Conservation (phyloP, 305 asterid genomes). For the Solanum aculeatissimum region DNA sequence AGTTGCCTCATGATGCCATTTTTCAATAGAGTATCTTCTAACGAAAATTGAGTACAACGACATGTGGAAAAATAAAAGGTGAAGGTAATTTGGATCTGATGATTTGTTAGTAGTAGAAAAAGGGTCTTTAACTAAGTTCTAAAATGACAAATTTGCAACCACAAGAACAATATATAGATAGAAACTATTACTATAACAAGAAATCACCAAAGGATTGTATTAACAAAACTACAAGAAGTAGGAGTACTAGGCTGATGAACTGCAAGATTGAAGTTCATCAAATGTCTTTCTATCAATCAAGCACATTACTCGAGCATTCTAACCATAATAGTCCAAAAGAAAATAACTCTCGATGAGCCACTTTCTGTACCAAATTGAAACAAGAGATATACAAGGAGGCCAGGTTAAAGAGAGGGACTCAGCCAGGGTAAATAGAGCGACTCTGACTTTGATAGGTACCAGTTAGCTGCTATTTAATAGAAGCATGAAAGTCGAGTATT, state of each 20-base stretch:
- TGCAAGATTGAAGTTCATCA: neutral
- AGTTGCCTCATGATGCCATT: neutral
- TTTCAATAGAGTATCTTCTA: neutral
- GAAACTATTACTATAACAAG: neutral
- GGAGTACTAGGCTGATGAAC: neutral
- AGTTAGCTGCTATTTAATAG: neutral
- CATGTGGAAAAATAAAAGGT: neutral
- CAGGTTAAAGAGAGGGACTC: neutral
- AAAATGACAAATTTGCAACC: neutral
- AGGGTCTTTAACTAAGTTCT: neutral
- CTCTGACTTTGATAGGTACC: neutral
- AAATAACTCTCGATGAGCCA: neutral
- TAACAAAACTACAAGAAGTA: neutral
- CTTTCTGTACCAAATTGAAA: neutral
- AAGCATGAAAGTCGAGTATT: neutral
- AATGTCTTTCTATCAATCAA: neutral
- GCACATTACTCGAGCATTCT: neutral
- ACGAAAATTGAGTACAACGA: neutral
- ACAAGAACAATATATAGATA: neutral
- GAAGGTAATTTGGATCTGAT: neutral
- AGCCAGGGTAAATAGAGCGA: neutral
- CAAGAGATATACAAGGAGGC: neutral
- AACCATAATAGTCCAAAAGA: neutral
- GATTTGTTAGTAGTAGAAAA: neutral
- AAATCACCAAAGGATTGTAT: neutral